phyloP scores from a whole-genome alignment of 2,329 filamentous ascomycete species.

The Pseudogymnoascus sp. region DNA sequence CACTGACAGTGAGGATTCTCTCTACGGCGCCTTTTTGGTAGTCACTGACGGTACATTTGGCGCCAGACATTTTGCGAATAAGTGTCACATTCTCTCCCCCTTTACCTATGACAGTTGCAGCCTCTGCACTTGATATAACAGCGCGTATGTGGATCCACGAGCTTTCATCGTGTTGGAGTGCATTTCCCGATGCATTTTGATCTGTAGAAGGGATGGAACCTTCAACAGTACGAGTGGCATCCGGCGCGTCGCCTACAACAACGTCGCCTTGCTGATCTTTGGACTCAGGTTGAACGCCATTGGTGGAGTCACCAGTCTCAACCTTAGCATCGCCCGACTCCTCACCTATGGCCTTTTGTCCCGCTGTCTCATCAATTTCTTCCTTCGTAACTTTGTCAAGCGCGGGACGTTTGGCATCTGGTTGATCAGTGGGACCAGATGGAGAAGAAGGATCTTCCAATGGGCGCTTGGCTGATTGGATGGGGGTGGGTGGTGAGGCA shows the following conservation, averaged over 20 bases:
- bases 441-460: conserved; percentile 96
- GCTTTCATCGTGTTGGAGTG: conserved; percentile 72
- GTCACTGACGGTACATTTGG: conserved; percentile 98
- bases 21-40: conserved; percentile 96
- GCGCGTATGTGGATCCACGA: conserved; percentile 95
- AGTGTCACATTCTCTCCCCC: conserved; percentile 97
- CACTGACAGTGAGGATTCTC: conserved; percentile 94
- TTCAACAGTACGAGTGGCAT: conserved; percentile 45
- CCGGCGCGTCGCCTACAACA: conserved; percentile 52
- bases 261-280: conserved; percentile 60
- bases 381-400: conserved; percentile 80
- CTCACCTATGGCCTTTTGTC: conserved; percentile 32
- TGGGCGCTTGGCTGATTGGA: conserved; percentile 76
- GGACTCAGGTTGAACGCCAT: conserved; percentile 40
- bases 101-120: conserved; percentile 96
- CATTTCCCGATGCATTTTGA: conserved; percentile 30
- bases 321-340: conserved; percentile 33
- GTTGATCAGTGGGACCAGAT: conserved; percentile 81
- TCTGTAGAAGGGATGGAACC: conserved; percentile 36
- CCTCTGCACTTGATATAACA: conserved; percentile 94
- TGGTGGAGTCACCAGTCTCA: conserved; percentile 32
- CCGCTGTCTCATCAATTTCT: conserved; percentile 35
- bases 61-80: conserved; percentile 87
- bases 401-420: conserved; percentile 92
- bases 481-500: conserved; percentile 56